Evolutionary conservation across 1,139 yeast genomes (phyloP).

Genomic region (Sugiyamaella neomexicana): DNA sequence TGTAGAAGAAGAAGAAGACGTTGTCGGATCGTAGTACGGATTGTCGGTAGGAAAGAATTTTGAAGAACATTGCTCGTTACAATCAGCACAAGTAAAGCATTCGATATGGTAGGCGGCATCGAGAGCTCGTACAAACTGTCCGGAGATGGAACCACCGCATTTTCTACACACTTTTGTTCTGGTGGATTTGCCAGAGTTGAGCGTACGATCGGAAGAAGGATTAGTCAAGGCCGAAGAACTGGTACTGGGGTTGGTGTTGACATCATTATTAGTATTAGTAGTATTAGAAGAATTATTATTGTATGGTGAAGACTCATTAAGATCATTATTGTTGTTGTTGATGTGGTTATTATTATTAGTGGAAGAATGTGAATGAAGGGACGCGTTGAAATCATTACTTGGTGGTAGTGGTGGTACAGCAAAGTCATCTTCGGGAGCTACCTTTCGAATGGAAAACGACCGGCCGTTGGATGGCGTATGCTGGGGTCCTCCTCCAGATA

Average conservation of each 20-base stretch:
- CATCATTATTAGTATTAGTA: not conserved
- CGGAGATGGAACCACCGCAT: slow-evolving; percentile 68
- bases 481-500: no score
- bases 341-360: not conserved
- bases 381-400: slow-evolving; percentile 13
- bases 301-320: not conserved
- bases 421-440: not conserved
- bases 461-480: slow-evolving; percentile 2
- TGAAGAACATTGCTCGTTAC: slow-evolving; percentile 71
- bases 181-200: slow-evolving; percentile 1
- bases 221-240: not conserved
- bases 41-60: slow-evolving; percentile 61
- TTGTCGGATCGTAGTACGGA: slow-evolving; percentile 39
- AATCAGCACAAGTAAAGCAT: slow-evolving; percentile 83
- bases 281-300: slow-evolving; percentile 2
- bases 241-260: slow-evolving; percentile 2
- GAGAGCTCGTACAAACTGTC: slow-evolving; percentile 84
- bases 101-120: slow-evolving; percentile 78
- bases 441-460: slow-evolving; percentile 21
- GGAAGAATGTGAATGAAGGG: not conserved
- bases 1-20: slow-evolving; percentile 7
- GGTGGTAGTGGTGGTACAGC: not conserved
- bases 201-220: not conserved
- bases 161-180: slow-evolving; percentile 49
- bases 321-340: not conserved